Percentiles rank a stretch among this genome's conserved stretches.
Conservation (phyloP, 345 rosid genomes). For the Kernera saxatilis region DNA sequence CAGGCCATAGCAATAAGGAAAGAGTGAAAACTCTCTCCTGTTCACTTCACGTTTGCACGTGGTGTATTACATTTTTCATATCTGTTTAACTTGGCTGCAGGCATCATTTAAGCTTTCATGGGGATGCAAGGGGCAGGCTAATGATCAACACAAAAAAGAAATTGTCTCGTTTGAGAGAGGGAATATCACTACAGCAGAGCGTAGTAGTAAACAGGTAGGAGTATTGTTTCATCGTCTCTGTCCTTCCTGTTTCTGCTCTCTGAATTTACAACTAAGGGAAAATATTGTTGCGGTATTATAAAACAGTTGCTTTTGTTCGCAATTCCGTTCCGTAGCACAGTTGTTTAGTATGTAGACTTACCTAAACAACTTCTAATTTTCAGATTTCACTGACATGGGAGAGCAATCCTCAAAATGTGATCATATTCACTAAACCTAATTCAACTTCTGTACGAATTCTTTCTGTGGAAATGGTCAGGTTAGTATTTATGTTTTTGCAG, state of each 20-base stretch:
- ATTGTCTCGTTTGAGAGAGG: slow-evolving; percentile 96
- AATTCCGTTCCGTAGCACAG: not conserved
- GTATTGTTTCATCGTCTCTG: not conserved
- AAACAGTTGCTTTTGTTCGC: not conserved
- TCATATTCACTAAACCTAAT: slow-evolving; percentile 88
- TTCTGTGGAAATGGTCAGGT: slow-evolving; percentile 91
- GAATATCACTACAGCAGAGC: slow-evolving; percentile 80
- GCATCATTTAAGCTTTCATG: slow-evolving; percentile 98
- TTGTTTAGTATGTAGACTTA: slow-evolving; percentile 17
- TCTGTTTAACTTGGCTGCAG: slow-evolving; percentile 38
- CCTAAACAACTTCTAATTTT: slow-evolving; percentile 24
- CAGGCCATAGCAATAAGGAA: not conserved
- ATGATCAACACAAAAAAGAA: slow-evolving; percentile 92
- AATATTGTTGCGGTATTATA: not conserved
- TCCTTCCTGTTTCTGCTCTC: not conserved
- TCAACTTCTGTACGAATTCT: slow-evolving; percentile 69
- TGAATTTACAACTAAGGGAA: not conserved
- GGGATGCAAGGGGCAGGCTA: slow-evolving; percentile 77
- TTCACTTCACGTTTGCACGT: not conserved
- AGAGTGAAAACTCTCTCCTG: not conserved
- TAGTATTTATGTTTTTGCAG: slow-evolving; percentile 7
- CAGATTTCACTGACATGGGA: slow-evolving; percentile 99
- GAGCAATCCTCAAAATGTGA: slow-evolving; percentile 80
- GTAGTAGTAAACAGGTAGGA: slow-evolving; percentile 89
- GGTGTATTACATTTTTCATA: not conserved